phyloP scores from a whole-genome alignment of 768 basidiomycete genomes.

The Austroboletus eburneus region DNA sequence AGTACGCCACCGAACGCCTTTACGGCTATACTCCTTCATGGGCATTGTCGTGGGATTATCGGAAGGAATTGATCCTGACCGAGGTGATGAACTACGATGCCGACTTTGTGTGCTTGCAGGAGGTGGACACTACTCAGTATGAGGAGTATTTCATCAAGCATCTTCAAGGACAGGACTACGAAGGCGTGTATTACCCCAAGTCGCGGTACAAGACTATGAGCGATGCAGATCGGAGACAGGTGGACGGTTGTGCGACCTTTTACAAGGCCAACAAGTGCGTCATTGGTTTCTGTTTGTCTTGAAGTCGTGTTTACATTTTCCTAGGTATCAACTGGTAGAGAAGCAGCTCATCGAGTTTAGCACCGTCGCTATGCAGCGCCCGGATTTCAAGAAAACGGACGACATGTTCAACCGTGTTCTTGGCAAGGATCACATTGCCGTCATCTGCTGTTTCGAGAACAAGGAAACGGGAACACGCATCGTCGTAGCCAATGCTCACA shows the following conservation, averaged over 20 bases:
- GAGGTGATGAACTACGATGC: constrained; percentile 79
- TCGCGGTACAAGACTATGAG: constrained; percentile 92
- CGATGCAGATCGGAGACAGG: constrained; percentile 76
- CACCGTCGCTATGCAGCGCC: constrained; percentile 85
- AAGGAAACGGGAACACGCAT: constrained; percentile 81
- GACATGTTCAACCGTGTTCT: constrained; percentile 99
- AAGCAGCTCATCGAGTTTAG: constrained; percentile 93
- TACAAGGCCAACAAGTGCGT: constrained; percentile 86
- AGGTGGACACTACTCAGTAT: constrained; percentile 89
- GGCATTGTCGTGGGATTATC: constrained; percentile 95
- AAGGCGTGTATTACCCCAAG: constrained; percentile 90
- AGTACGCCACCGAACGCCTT: constrained; percentile 79
- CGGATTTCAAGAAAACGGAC: constrained; percentile 95
- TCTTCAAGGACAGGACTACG: constrained; percentile 73
- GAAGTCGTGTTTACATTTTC: constrained; percentile 4
- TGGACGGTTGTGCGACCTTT: constrained; percentile 97
- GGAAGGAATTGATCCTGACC: constrained; percentile 81
- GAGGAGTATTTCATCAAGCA: constrained; percentile 85
- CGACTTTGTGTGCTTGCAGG: constrained; percentile 93
- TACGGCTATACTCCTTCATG: constrained; percentile 97
- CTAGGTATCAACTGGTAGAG: constrained; percentile 89
- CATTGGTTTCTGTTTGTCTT: constrained; percentile 1
- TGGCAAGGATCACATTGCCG: constrained; percentile 90
- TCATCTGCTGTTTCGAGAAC: constrained; percentile 84
- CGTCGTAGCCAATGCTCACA: constrained; percentile 86